Conservation (phyloP, 1,139 yeast genomes). For the Pichia sp. region DNA sequence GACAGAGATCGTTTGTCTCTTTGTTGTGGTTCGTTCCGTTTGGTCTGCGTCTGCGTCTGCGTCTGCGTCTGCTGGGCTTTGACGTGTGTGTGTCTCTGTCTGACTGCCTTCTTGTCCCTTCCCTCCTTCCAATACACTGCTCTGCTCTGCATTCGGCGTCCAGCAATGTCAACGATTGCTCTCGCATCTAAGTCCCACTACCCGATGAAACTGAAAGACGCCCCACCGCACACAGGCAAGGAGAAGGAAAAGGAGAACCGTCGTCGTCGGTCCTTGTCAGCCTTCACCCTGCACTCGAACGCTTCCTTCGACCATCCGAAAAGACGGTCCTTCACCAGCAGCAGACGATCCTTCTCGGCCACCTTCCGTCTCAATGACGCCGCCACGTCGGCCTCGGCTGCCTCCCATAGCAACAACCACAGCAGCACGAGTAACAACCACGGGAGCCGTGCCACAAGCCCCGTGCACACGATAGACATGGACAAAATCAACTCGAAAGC, state of each 20-base stretch:
- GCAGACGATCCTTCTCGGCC: slow-evolving; percentile 14
- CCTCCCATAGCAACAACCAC: neutral
- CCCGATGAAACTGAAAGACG: neutral
- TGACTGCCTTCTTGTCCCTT: neutral
- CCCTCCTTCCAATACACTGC: neutral
- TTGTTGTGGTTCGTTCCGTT: too few species aligned
- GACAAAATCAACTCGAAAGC: neutral
- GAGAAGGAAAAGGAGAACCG: slow-evolving; percentile 4
- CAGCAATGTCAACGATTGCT: neutral
- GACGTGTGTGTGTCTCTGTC: too few species aligned
- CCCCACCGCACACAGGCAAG: neutral
- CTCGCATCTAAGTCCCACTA: neutral
- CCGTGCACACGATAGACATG: neutral
- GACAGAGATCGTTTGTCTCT: neutral
- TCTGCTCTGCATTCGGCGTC: neutral
- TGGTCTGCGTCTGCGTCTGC: too few species aligned
- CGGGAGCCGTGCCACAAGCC: neutral
- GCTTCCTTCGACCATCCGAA: slow-evolving; percentile 13
- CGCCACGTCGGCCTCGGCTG: neutral
- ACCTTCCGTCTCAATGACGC: neutral
- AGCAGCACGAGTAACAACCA: neutral
- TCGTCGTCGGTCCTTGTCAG: slow-evolving; percentile 14
- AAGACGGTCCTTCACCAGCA: slow-evolving; percentile 14
- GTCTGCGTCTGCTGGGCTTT: neutral
- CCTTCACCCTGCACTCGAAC: slow-evolving; percentile 13